Evolutionary conservation across 2,329 filamentous ascomycete species (phyloP).

Genomic region (Aspergillus amoenus): DNA sequence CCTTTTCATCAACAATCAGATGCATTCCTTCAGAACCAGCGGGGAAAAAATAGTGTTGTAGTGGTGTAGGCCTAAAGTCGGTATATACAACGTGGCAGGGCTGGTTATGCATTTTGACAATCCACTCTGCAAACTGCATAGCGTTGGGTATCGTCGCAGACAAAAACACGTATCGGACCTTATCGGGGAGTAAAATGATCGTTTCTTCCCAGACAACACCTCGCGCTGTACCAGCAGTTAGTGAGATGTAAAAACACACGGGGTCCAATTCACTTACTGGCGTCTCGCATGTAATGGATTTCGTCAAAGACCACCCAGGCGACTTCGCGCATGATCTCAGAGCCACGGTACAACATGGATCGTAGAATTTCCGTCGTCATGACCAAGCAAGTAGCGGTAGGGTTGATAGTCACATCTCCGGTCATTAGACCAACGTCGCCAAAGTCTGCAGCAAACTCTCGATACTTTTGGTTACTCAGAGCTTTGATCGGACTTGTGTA

Average conservation of each 20-base stretch:
- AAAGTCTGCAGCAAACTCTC: conserved; percentile 94
- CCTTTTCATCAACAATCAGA: conserved; percentile 94
- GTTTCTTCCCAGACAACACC: conserved; percentile 99
- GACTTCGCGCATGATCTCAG: conserved; percentile 99
- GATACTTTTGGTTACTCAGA: conserved; percentile 96
- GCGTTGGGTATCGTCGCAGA: conserved; percentile 98
- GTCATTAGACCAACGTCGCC: conserved; percentile 98
- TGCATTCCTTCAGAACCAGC: conserved; percentile 89
- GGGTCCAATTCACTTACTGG: conserved; percentile 45
- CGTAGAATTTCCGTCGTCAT: conserved; percentile 99
- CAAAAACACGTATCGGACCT: conserved; percentile 97
- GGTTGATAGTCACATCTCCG: conserved; percentile 98
- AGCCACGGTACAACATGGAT: conserved; percentile 96
- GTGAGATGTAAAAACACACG: not conserved
- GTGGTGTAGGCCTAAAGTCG: conserved; percentile 91
- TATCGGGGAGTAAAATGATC: conserved; percentile 95
- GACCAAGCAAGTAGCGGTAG: conserved; percentile 93
- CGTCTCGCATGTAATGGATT: conserved; percentile 97
- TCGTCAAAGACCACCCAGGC: conserved; percentile 99
- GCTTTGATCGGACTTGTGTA: conserved; percentile 99
- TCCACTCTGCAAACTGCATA: conserved; percentile 99
- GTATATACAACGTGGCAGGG: conserved; percentile 99
- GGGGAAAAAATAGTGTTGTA: conserved; percentile 98
- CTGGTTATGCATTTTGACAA: conserved; percentile 95
- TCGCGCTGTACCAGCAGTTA: conserved; percentile 51